Percentiles rank a stretch among this genome's conserved stretches.
Conservation (phyloP, 768 basidiomycete species). For the Grammothele lineata region DNA sequence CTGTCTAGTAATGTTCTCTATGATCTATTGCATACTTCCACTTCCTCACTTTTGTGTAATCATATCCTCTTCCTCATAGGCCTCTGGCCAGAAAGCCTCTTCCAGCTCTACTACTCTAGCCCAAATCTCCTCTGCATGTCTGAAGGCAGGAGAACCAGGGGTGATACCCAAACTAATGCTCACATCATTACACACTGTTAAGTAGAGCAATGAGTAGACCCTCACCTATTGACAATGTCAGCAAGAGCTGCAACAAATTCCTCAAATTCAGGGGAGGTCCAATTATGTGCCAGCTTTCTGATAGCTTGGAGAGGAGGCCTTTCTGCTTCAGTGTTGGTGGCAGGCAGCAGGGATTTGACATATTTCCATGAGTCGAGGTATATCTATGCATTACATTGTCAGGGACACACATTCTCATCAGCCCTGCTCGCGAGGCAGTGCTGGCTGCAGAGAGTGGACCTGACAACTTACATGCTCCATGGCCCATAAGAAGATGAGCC, state of each 20-base stretch:
- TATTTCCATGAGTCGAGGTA: slow-evolving; percentile 68
- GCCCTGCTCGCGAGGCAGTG: neutral
- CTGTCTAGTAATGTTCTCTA: too few relatives aligned
- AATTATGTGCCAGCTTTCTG: slow-evolving; percentile 52
- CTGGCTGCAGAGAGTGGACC: neutral
- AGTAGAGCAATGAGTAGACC: neutral
- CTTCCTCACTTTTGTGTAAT: too few relatives aligned
- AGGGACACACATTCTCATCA: neutral
- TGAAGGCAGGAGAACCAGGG: slow-evolving; percentile 32
- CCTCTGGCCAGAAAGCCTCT: slow-evolving; percentile 51
- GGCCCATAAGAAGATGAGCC: slow-evolving; percentile 70
- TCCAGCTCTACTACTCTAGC: slow-evolving; percentile 57
- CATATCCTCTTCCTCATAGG: too few relatives aligned
- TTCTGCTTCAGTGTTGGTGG: neutral
- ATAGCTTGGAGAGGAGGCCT: neutral
- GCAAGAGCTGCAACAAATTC: slow-evolving; percentile 49
- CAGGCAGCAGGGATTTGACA: slow-evolving; percentile 32
- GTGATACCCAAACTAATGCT: slow-evolving; percentile 31
- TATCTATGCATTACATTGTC: slow-evolving; percentile 36
- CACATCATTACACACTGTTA: slow-evolving; percentile 2
- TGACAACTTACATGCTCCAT: slow-evolving; percentile 60
- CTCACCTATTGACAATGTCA: slow-evolving; percentile 39
- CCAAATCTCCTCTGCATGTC: slow-evolving; percentile 49
- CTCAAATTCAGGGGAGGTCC: slow-evolving; percentile 53
- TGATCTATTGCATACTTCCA: too few relatives aligned